A percentile compares a stretch with the other conserved stretches of the same genome.
These are phyloP conservation scores for Pseudoneurospora amorphoporcata DNA, from an alignment of 495 filamentous ascomycete species.

Conservation along the genomic window DNA sequence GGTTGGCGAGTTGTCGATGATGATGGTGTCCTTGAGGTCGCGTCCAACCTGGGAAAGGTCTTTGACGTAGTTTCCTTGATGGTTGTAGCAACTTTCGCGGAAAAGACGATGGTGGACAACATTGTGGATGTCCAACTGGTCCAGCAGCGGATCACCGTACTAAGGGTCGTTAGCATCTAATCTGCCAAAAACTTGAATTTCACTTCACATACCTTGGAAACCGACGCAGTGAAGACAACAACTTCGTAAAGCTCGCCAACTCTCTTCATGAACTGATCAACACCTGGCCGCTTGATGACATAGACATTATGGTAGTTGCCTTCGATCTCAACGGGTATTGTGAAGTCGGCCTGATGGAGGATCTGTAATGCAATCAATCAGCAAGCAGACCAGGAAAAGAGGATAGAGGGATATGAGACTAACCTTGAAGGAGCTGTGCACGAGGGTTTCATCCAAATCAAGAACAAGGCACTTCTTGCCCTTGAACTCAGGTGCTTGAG, in stretches of 20 bases:
- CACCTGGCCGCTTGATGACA: slow-evolving; percentile 94
- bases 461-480: slow-evolving; percentile 91
- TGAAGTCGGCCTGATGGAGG: slow-evolving; percentile 96
- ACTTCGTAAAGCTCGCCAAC: slow-evolving; percentile 97
- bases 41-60: slow-evolving; percentile 95
- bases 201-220: slow-evolving; percentile 70
- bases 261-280: slow-evolving; percentile 97
- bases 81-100: slow-evolving; percentile 97
- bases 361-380: slow-evolving; percentile 48
- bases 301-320: slow-evolving; percentile 99
- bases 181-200: neutral
- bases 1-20: slow-evolving; percentile 98
- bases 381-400: neutral
- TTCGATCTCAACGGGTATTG: slow-evolving; percentile 98
- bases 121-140: slow-evolving; percentile 94
- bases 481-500: slow-evolving; percentile 62
- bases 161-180: slow-evolving; percentile 25
- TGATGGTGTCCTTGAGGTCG: slow-evolving; percentile 94
- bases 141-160: slow-evolving; percentile 94
- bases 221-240: slow-evolving; percentile 96
- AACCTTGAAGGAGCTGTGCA: slow-evolving; percentile 99
- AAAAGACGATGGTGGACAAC: slow-evolving; percentile 95
- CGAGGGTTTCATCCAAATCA: slow-evolving; percentile 95
- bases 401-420: neutral
- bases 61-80: slow-evolving; percentile 99